Percentiles rank a stretch among this genome's conserved stretches.
These are phyloP conservation scores for Globisporangium iwayamae DNA, from an alignment of 352 stramenopile species.

Conservation along the genomic window DNA sequence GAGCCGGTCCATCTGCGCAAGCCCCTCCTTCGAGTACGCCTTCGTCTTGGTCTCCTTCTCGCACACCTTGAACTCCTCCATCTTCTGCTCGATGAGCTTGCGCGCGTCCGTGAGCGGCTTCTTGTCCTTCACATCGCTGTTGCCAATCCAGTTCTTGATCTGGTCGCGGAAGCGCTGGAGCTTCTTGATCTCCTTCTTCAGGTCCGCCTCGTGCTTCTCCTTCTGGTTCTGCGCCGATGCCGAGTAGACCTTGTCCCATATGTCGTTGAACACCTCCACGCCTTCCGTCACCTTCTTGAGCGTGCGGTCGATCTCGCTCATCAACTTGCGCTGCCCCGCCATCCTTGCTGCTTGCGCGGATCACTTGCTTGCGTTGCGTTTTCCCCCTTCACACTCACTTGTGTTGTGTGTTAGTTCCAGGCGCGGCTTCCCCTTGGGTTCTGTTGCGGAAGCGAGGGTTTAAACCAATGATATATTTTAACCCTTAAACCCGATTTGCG, in stretches of 20 bases:
- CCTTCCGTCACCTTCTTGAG: constrained; percentile 99
- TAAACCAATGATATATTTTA: no score
- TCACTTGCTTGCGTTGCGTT: not conserved
- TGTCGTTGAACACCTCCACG: constrained; percentile 98
- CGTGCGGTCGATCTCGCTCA: constrained; percentile 98
- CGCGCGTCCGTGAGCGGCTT: constrained; percentile 76
- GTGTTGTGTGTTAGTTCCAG: constrained; percentile 1
- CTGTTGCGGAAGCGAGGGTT: not conserved
- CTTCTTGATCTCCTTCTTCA: constrained; percentile 99
- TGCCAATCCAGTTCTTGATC: constrained; percentile 99
- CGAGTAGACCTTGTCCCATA: constrained; percentile 98
- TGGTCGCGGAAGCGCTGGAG: constrained; percentile 97
- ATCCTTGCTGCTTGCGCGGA: constrained; percentile 28
- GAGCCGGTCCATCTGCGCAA: constrained; percentile 92
- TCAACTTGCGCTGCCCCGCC: constrained; percentile 81
- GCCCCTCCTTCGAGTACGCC: constrained; percentile 97
- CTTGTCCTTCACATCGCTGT: constrained; percentile 98
- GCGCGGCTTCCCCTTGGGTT: constrained; percentile 2
- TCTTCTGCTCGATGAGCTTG: constrained; percentile 97
- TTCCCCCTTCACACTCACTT: not conserved
- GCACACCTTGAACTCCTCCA: constrained; percentile 99
- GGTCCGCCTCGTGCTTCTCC: constrained; percentile 98
- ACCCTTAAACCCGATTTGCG: no score
- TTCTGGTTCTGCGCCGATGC: constrained; percentile 97
- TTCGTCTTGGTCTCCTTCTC: constrained; percentile 99